Evolutionary conservation across 306 rosid species (phyloP).

Genomic region (Casuarina equisetifolia): DNA sequence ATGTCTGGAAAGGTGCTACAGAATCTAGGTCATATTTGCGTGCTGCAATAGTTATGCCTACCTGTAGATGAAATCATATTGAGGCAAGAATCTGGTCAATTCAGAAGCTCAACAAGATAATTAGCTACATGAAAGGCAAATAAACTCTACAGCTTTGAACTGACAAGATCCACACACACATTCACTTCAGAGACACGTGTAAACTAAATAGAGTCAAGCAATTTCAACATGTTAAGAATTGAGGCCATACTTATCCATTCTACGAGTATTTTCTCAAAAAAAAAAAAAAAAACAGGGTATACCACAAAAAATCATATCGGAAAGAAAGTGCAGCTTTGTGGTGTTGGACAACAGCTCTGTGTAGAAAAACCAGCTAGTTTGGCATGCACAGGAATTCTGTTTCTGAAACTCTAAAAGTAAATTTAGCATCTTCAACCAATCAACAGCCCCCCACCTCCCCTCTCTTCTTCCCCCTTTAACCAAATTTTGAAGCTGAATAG

Average conservation of each 20-base stretch:
- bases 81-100: constrained; percentile 7
- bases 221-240: background rate
- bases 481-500: background rate
- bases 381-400: background rate
- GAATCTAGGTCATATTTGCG: constrained; percentile 79
- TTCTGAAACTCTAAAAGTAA: background rate
- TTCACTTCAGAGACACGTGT: too few relatives aligned
- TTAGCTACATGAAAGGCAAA: background rate
- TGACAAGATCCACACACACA: background rate
- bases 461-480: too few relatives aligned
- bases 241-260: background rate
- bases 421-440: background rate
- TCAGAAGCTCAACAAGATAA: constrained; percentile 3
- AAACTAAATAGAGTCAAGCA: background rate
- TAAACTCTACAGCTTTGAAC: background rate
- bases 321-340: background rate
- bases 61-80: constrained; percentile 50
- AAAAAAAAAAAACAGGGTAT: background rate
- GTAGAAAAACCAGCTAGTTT: background rate
- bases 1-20: constrained; percentile 69
- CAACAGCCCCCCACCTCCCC: too few relatives aligned
- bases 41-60: constrained; percentile 81
- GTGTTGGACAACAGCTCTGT: background rate
- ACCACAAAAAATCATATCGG: background rate
- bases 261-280: background rate